Evolutionary conservation across 2,329 filamentous ascomycete genomes (phyloP).

Genomic region (Nemania sp.): DNA sequence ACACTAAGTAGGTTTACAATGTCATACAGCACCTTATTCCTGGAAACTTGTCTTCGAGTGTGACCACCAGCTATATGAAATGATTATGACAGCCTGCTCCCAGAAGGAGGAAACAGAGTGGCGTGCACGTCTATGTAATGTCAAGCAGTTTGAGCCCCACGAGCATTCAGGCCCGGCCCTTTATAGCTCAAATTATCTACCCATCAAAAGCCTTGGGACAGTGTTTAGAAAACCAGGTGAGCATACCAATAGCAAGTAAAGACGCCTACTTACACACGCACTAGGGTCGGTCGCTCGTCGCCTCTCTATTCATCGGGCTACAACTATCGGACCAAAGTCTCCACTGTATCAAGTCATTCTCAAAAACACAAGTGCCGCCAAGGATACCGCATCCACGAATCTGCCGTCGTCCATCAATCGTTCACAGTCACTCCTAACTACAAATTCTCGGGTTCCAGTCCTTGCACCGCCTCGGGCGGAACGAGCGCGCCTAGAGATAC

Average conservation of each 20-base stretch:
- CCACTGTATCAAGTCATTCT: conserved; percentile 78
- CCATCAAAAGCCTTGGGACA: conserved; percentile 74
- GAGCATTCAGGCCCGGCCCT: conserved; percentile 53
- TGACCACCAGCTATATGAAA: conserved; percentile 76
- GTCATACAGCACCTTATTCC: conserved; percentile 81
- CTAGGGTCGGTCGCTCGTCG: conserved; percentile 66
- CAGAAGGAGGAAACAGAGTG: conserved; percentile 79
- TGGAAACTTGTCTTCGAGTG: conserved; percentile 91
- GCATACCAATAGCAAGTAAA: conserved; percentile 1
- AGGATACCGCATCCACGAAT: conserved; percentile 54
- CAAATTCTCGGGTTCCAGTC: conserved; percentile 67
- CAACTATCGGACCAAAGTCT: conserved; percentile 71
- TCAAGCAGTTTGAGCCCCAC: conserved; percentile 55
- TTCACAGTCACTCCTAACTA: conserved; percentile 79
- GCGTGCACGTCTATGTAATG: conserved; percentile 67
- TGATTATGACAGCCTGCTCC: conserved; percentile 86
- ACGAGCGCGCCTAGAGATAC: conserved; percentile 73
- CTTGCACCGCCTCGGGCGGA: conserved; percentile 76
- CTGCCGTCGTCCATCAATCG: conserved; percentile 65
- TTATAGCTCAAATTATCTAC: conserved; percentile 67
- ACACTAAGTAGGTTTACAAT: conserved; percentile 81
- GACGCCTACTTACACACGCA: conserved; percentile 2
- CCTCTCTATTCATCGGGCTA: conserved; percentile 79
- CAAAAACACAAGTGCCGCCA: conserved; percentile 77
- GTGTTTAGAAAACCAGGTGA: conserved; percentile 74